Conservation (phyloP, 805 yeast genomes). For the Candida suzukii region DNA sequence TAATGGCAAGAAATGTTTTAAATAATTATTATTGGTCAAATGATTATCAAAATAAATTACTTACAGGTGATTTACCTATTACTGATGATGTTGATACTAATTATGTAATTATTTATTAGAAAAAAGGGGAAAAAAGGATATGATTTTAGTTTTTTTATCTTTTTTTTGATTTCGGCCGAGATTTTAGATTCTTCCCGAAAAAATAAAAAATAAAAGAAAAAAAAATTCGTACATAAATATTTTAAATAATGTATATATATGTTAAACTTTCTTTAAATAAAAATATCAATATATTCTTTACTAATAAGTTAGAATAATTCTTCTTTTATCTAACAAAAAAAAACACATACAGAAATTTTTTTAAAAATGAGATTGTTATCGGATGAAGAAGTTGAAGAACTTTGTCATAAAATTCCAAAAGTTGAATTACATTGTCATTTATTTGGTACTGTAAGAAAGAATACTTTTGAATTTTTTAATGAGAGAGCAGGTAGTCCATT, state of each 20-base stretch:
- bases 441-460: constrained; percentile 22
- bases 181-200: not conserved
- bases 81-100: not conserved
- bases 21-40: not conserved
- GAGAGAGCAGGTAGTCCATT: constrained; percentile 16
- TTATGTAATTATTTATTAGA: not conserved
- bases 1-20: not conserved
- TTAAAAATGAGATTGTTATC: not conserved
- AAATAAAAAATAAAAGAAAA: no score
- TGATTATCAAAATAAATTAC: no score
- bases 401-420: constrained; percentile 23
- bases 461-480: constrained; percentile 17
- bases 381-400: constrained; percentile 4
- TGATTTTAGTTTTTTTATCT: no score
- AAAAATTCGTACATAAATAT: no score
- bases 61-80: not conserved
- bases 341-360: not conserved
- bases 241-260: no score
- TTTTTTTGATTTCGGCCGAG: not conserved
- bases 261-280: no score
- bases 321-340: no score
- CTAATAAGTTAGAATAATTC: no score
- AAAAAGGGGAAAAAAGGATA: no score
- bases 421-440: constrained; percentile 26
- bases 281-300: no score